A percentile compares a stretch with the other conserved stretches of the same genome.
phyloP scores from a whole-genome alignment of 73 alveolate genomes.

The Tetrahymena borealis region DNA sequence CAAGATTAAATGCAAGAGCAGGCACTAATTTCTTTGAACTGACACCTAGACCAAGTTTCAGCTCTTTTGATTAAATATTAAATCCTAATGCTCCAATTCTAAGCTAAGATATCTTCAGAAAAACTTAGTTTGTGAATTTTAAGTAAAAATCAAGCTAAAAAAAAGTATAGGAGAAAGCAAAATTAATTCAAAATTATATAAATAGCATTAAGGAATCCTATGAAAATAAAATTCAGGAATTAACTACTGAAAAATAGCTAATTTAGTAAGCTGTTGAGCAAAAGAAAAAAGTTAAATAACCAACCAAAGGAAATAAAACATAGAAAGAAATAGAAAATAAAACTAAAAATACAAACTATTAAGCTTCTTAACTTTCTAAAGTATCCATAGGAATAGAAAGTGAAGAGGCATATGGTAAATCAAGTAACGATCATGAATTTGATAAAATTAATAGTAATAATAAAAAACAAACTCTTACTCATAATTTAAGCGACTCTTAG shows the following conservation, averaged over 20 bases:
- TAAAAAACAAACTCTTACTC: neutral
- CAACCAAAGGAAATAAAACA: neutral
- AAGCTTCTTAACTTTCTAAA: neutral
- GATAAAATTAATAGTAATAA: neutral
- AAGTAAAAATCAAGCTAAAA: neutral
- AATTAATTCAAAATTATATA: neutral
- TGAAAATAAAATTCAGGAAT: neutral
- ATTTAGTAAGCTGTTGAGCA: neutral
- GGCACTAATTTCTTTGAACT: neutral
- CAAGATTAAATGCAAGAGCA: neutral
- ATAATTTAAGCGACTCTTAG: neutral
- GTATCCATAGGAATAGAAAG: neutral
- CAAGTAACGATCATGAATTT: neutral
- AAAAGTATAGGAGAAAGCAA: neutral
- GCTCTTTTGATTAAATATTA: neutral
- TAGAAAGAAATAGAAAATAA: neutral
- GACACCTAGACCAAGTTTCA: neutral
- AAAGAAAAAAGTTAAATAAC: neutral
- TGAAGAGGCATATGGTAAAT: neutral
- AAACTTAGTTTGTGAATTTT: neutral
- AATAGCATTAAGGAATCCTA: neutral
- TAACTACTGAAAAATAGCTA: neutral
- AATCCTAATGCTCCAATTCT: neutral
- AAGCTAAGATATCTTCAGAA: neutral
- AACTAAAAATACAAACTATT: neutral